Evolutionary conservation across 768 basidiomycete species (phyloP).

Genomic region (Neoboletus magnificus): DNA sequence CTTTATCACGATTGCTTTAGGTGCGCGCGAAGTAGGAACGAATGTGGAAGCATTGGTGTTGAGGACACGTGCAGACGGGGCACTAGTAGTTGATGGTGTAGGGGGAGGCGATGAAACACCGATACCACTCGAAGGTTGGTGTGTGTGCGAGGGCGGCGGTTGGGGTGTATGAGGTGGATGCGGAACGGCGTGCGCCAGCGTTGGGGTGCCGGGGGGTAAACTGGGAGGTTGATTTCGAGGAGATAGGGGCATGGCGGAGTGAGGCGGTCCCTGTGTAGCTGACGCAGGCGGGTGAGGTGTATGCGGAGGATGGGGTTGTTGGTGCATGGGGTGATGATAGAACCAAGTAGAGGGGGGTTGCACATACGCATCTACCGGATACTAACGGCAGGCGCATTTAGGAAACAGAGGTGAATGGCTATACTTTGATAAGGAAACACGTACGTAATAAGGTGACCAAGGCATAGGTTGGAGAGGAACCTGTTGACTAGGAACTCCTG

Average conservation of each 20-base stretch:
- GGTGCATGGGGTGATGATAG: conserved; percentile 38
- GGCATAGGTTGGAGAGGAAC: conserved; percentile 39
- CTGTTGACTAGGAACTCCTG: conserved; percentile 47
- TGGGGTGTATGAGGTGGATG: conserved; percentile 44
- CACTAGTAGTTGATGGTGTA: conserved; percentile 55
- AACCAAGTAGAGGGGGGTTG: conserved; percentile 37
- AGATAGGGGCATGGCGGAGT: conserved; percentile 60
- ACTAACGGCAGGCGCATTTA: conserved; percentile 29
- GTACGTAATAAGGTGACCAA: conserved; percentile 57
- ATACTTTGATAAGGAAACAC: conserved; percentile 26
- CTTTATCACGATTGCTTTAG: conserved; percentile 55
- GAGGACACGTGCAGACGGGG: conserved; percentile 42
- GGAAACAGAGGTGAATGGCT: neutral
- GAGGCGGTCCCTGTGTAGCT: conserved; percentile 41
- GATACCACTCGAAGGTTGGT: conserved; percentile 45
- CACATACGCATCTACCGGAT: conserved; percentile 48
- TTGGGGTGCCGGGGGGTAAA: conserved; percentile 69
- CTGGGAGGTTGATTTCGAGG: conserved; percentile 56
- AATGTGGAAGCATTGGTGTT: conserved; percentile 66
- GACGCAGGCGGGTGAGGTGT: conserved; percentile 38
- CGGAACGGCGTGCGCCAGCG: conserved; percentile 56
- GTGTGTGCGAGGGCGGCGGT: conserved; percentile 41
- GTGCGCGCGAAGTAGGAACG: conserved; percentile 48
- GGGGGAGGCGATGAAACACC: conserved; percentile 58
- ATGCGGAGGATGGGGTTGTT: conserved; percentile 45